A percentile compares a stretch with the other conserved stretches of the same genome.
Conservation (phyloP, 2,329 filamentous ascomycete species). For the Verticillium zaregamsianum region DNA sequence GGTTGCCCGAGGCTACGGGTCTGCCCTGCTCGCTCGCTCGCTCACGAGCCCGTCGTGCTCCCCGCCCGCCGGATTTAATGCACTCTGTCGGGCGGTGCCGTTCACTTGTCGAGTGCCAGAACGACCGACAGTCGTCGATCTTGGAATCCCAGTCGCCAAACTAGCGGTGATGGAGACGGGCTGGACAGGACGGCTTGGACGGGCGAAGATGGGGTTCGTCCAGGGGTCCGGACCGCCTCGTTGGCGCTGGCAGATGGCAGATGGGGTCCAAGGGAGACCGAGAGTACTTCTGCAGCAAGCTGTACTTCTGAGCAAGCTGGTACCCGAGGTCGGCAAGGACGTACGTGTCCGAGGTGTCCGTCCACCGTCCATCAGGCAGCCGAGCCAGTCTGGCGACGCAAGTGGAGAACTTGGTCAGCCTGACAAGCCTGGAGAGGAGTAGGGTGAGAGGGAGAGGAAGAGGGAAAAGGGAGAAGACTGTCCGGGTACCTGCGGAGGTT, state of each 20-base stretch:
- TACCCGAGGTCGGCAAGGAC: background rate
- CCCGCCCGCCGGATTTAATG: background rate
- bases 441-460: background rate
- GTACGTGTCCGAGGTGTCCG: background rate
- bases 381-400: background rate
- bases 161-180: slow-evolving; percentile 1
- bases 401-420: background rate
- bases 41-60: background rate
- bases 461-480: background rate
- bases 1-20: background rate
- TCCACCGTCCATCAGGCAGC: background rate
- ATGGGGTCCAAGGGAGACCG: background rate
- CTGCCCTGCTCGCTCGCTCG: background rate
- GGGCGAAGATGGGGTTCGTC: background rate
- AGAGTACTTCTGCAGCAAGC: background rate
- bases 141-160: background rate
- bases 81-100: no score
- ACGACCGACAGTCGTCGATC: background rate
- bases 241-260: background rate
- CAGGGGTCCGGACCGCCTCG: background rate
- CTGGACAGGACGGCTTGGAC: background rate
- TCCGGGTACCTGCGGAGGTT: background rate
- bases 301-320: background rate
- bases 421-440: background rate
- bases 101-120: background rate